phyloP scores from a whole-genome alignment of 148 eudicot species.

The Spergularia bocconei region DNA sequence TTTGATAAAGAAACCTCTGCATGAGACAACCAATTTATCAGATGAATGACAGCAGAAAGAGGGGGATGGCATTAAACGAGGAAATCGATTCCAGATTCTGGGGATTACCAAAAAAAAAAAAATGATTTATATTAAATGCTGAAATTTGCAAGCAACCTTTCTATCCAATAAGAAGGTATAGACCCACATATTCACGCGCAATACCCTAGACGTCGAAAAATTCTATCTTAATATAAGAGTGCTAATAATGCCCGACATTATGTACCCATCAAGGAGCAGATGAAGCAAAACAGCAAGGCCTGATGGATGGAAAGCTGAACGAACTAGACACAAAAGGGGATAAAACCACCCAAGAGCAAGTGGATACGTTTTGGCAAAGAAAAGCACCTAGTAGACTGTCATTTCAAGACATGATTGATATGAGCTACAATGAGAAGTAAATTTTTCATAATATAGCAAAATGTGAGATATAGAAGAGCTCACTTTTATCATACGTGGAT shows the following conservation, averaged over 20 bases:
- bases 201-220: too few species aligned
- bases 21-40: constrained; percentile 10
- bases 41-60: constrained; percentile 14
- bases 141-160: neutral
- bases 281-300: neutral
- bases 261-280: neutral
- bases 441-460: neutral
- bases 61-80: neutral
- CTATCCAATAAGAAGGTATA: neutral
- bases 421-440: neutral
- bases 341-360: neutral
- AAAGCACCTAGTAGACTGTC: neutral
- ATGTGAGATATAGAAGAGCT: constrained; percentile 23
- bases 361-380: neutral
- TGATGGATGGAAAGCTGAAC: neutral
- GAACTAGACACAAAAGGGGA: neutral
- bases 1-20: constrained; percentile 88
- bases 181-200: neutral
- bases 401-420: neutral
- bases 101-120: too few species aligned
- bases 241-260: neutral
- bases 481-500: constrained; percentile 78
- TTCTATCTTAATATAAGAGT: neutral
- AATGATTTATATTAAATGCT: too few species aligned
- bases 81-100: too few species aligned